These are phyloP conservation scores for Dryadomyces quercivorus DNA, from an alignment of 2,329 filamentous ascomycete genomes.

Conservation along the genomic window DNA sequence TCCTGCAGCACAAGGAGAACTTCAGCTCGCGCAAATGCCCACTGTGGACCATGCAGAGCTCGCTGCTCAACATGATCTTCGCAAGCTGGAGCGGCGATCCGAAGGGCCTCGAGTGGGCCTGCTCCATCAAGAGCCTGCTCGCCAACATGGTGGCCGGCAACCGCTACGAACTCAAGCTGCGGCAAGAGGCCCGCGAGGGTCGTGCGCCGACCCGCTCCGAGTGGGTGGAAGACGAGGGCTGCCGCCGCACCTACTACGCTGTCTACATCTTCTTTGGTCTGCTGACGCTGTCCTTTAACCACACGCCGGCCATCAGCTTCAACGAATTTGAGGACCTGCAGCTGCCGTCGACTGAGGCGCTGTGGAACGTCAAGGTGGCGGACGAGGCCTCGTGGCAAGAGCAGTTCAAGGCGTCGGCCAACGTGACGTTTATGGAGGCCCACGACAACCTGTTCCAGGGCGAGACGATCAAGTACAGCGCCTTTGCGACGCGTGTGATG, in stretches of 20 bases:
- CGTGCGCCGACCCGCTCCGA: constrained; percentile 67
- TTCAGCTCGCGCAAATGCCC: constrained; percentile 97
- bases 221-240: constrained; percentile 96
- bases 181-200: constrained; percentile 74
- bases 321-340: constrained; percentile 94
- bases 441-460: constrained; percentile 95
- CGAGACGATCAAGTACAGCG: constrained; percentile 81
- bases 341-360: constrained; percentile 80
- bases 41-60: constrained; percentile 96
- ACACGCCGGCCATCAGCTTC: constrained; percentile 95
- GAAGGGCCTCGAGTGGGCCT: constrained; percentile 95
- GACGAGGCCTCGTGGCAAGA: constrained; percentile 82
- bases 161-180: constrained; percentile 87
- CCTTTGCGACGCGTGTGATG: constrained; percentile 94
- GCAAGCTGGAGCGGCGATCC: constrained; percentile 98
- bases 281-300: constrained; percentile 90
- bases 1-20: constrained; percentile 95
- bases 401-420: constrained; percentile 55
- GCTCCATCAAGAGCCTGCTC: constrained; percentile 94
- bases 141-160: constrained; percentile 99
- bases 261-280: constrained; percentile 99
- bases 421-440: constrained; percentile 82
- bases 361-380: constrained; percentile 77
- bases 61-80: constrained; percentile 95
- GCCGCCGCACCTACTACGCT: constrained; percentile 91